A percentile compares a stretch with the other conserved stretches of the same genome.
Conservation (phyloP, 306 rosid species). For the Dryas octopetala region DNA sequence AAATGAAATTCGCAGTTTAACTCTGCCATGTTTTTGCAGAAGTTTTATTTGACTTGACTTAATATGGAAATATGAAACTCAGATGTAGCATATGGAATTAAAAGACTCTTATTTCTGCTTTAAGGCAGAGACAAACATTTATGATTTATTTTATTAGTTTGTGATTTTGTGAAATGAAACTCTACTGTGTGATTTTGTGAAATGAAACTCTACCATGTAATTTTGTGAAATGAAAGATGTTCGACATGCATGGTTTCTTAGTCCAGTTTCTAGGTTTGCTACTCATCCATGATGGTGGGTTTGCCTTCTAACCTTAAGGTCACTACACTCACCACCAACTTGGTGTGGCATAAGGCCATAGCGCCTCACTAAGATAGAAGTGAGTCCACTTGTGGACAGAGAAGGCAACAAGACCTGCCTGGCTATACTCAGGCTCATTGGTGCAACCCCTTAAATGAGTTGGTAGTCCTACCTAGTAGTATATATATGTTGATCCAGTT, state of each 20-base stretch:
- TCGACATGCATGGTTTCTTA: background rate
- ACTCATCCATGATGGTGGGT: background rate
- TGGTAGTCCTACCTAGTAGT: background rate
- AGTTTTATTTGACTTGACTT: background rate
- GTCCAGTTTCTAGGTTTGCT: background rate
- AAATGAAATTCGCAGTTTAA: background rate
- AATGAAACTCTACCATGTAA: background rate
- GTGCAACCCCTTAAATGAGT: background rate
- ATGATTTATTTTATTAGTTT: slow-evolving; percentile 1
- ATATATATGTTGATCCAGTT: background rate
- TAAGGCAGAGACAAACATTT: background rate
- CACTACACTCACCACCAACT: too few relatives aligned
- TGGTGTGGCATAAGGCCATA: background rate
- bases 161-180: background rate
- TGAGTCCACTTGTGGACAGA: background rate
- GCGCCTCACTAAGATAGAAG: background rate
- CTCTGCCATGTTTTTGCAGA: background rate
- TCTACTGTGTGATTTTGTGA: background rate
- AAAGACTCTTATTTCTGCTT: background rate
- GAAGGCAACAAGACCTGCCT: background rate
- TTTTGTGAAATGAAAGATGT: background rate
- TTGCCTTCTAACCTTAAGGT: background rate
- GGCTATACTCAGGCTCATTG: background rate
- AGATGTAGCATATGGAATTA: slow-evolving; percentile 8
- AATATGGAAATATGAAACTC: background rate